Evolutionary conservation across 192 early-diverging fungal genomes (phyloP).

Genomic region (Coemansia asiatica): DNA sequence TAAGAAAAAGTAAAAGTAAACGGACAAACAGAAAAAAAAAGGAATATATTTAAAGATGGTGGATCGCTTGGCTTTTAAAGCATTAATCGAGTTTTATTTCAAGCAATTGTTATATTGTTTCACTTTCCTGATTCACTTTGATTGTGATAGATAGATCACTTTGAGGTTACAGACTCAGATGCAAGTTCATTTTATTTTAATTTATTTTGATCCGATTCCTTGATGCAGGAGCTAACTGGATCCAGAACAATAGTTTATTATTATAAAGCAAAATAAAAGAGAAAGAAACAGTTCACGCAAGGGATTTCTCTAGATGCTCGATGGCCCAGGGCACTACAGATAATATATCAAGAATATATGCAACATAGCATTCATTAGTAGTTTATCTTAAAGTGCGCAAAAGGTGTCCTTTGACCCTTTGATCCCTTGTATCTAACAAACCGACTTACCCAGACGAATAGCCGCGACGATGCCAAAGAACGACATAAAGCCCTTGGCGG

Average conservation of each 20-base stretch:
- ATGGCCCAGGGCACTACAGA: slow-evolving; percentile 53
- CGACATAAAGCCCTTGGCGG: slow-evolving; percentile 40
- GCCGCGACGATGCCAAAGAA: slow-evolving; percentile 47
- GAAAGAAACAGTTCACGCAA: slow-evolving; percentile 15
- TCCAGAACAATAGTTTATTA: too few relatives aligned
- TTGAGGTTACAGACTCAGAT: too few relatives aligned
- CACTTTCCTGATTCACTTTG: too few relatives aligned
- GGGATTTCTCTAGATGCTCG: slow-evolving; percentile 48
- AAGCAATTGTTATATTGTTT: not conserved
- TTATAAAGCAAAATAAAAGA: slow-evolving; percentile 6
- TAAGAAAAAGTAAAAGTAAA: slow-evolving; percentile 11
- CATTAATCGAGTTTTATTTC: not conserved
- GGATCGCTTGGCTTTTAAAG: not conserved
- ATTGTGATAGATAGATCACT: too few relatives aligned
- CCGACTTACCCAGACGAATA: slow-evolving; percentile 45
- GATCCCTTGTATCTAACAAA: not conserved
- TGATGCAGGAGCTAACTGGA: too few relatives aligned
- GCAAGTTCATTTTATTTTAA: too few relatives aligned
- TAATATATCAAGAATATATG: not conserved
- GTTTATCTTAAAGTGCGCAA: too few relatives aligned
- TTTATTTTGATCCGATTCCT: too few relatives aligned
- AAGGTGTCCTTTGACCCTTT: not conserved
- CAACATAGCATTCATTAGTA: not conserved
- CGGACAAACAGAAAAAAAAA: slow-evolving; percentile 7
- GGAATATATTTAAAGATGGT: not conserved